Evolutionary conservation across 2,329 filamentous ascomycete genomes (phyloP).

Genomic region (Pseudopyricularia cyperi): DNA sequence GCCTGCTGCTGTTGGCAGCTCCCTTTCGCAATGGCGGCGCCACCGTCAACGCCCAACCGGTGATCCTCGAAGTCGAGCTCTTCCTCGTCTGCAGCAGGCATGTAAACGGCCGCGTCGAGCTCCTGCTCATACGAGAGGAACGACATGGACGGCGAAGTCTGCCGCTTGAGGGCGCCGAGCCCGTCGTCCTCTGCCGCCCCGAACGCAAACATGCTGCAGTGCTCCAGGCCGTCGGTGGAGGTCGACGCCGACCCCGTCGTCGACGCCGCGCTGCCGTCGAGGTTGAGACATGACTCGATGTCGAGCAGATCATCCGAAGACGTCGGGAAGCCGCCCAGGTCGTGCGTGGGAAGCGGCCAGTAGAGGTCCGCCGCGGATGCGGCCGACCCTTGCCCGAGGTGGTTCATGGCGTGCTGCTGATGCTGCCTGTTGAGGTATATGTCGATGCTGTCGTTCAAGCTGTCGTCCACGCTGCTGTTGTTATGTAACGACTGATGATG

Average conservation of each 20-base stretch:
- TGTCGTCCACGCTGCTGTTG: background rate
- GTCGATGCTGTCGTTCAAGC: background rate
- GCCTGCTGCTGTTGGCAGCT: background rate
- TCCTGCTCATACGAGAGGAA: background rate
- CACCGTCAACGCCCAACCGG: too few relatives aligned
- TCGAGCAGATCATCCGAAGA: constrained; percentile 13
- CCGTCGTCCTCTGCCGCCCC: background rate
- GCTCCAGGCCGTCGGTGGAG: constrained; percentile 3
- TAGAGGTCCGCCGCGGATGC: background rate
- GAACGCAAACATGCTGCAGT: constrained; percentile 4
- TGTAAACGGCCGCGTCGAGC: background rate
- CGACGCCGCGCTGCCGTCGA: constrained; percentile 7
- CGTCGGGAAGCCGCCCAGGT: background rate
- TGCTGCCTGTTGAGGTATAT: background rate
- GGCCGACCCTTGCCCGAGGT: background rate
- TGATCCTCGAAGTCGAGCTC: background rate
- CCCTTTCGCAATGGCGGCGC: background rate
- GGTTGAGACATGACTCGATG: constrained; percentile 13
- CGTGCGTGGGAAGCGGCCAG: background rate
- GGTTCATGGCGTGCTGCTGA: background rate
- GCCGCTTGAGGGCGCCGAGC: background rate
- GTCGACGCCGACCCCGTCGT: constrained; percentile 6
- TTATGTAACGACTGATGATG: too few relatives aligned
- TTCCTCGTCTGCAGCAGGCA: background rate
- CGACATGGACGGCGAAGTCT: background rate